phyloP scores from a whole-genome alignment of 306 rosid genomes.

The Hippophae rhamnoides region DNA sequence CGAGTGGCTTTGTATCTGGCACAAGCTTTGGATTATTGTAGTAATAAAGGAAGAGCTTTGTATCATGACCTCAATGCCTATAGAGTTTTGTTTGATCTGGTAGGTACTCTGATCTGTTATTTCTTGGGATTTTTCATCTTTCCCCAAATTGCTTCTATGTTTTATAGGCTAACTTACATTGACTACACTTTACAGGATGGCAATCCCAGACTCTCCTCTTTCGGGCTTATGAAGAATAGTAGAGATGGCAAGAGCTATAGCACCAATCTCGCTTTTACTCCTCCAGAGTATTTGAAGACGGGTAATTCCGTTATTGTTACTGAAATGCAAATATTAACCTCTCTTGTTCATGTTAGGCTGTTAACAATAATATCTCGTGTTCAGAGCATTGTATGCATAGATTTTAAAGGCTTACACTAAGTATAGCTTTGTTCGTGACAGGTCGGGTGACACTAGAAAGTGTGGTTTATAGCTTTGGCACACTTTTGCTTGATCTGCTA shows the following conservation, averaged over 20 bases:
- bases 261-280: too few species aligned
- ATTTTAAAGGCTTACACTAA: background rate
- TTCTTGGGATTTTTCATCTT: background rate
- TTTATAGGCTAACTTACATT: slow-evolving; percentile 14
- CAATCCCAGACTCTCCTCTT: slow-evolving; percentile 71
- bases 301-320: slow-evolving; percentile 15
- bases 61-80: slow-evolving; percentile 99
- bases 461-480: slow-evolving; percentile 84
- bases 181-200: slow-evolving; percentile 47
- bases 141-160: slow-evolving; percentile 9
- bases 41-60: slow-evolving; percentile 69
- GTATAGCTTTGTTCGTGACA: slow-evolving; percentile 27
- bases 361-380: too few species aligned
- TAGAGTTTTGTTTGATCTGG: slow-evolving; percentile 87
- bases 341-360: too few species aligned
- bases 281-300: too few species aligned
- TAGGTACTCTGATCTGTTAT: slow-evolving; percentile 36
- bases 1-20: slow-evolving; percentile 95
- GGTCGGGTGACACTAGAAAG: slow-evolving; percentile 85
- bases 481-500: slow-evolving; percentile 81
- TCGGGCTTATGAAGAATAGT: slow-evolving; percentile 65
- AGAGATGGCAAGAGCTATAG: too few species aligned
- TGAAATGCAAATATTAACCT: too few species aligned
- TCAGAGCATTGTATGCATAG: too few species aligned
- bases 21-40: slow-evolving; percentile 92